Evolutionary conservation across 257 asterid genomes (phyloP), one percentile per base, ranked within the genome.

Genomic region (Dorcoceras hygrometricum): DNA sequence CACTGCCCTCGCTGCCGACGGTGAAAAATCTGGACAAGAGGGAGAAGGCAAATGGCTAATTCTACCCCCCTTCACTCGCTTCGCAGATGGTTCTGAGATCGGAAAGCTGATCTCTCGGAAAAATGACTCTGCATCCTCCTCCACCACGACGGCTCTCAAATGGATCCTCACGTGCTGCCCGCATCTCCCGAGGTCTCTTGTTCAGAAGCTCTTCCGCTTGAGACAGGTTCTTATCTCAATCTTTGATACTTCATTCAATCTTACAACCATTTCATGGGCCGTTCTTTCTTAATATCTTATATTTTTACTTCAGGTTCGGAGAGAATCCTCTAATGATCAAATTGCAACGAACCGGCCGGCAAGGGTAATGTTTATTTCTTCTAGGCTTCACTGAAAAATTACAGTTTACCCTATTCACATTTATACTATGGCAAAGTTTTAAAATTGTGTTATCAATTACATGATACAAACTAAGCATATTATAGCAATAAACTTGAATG

Each of bases 141-240:
- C 75, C 58, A 16, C 70, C 34, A 69, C 74, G 78, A 86, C 95
- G 74, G 92, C 95, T 51, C 80, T 90, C 39, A 90, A 90, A 70
- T 94, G 97, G 97, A 83, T 88, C 51, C 83, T 69, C 0, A 83
- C 81, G 59, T 94, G 93, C 85, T 88, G 87, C 80, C 99, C 99
- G 43, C 81, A 90, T 70, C 78, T 90, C 60, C 97, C 96, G 34
- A 81, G 84, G 79, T 75, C 84, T 63, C 89, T 90, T n/a, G 93
- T 94, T 18, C 97, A 90, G 75, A 90, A 94, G 73, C 95, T 94
- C 69, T 90, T 94, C 62, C 95, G 97, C 59, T 69, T 85, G 56
- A 85, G 95, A 86, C 94, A 81, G 96, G 97, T 94, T 14, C 51
- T 55, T 23, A 53, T 59, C n/a, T 26, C 48, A 16, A 59, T 32